Percentiles rank a stretch among this genome's conserved stretches.
Evolutionary conservation across 2,329 filamentous ascomycete species (phyloP).

Genomic region (Fusarium sp.): DNA sequence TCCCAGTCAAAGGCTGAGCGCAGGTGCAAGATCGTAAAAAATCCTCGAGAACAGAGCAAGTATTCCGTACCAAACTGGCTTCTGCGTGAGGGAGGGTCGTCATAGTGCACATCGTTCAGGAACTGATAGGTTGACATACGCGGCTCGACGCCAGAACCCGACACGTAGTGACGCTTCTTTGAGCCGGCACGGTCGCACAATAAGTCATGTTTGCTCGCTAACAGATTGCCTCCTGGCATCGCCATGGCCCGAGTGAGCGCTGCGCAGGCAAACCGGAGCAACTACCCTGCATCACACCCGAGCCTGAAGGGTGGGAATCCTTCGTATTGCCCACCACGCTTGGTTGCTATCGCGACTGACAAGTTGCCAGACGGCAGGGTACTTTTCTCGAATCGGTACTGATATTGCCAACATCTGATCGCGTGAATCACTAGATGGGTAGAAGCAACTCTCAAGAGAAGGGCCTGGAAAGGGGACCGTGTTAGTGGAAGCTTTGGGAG

Average conservation of each 20-base stretch:
- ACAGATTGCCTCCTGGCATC: background rate
- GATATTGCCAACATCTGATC: no score
- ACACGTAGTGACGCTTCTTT: background rate
- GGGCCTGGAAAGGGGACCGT: no score
- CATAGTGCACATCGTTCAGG: background rate
- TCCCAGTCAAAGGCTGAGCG: background rate
- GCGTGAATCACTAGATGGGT: no score
- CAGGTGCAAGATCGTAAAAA: slow-evolving; percentile 1
- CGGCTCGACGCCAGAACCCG: slow-evolving; percentile 1
- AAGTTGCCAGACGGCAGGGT: background rate
- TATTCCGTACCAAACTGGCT: background rate
- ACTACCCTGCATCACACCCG: slow-evolving; percentile 34
- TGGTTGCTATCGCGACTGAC: background rate
- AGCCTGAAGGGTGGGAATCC: background rate
- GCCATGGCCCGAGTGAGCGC: slow-evolving; percentile 5
- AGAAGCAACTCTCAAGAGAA: no score
- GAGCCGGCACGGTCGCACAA: slow-evolving; percentile 9
- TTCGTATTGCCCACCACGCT: no score
- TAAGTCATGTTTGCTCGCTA: slow-evolving; percentile 8
- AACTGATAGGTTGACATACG: background rate
- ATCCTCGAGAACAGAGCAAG: no score
- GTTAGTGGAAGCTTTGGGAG: no score
- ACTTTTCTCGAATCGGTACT: no score
- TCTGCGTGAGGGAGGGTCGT: slow-evolving; percentile 1
- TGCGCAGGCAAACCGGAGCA: slow-evolving; percentile 26